These are phyloP conservation scores for Emydomyces testavorans DNA, from an alignment of 2,329 filamentous ascomycete species.

Conservation along the genomic window DNA sequence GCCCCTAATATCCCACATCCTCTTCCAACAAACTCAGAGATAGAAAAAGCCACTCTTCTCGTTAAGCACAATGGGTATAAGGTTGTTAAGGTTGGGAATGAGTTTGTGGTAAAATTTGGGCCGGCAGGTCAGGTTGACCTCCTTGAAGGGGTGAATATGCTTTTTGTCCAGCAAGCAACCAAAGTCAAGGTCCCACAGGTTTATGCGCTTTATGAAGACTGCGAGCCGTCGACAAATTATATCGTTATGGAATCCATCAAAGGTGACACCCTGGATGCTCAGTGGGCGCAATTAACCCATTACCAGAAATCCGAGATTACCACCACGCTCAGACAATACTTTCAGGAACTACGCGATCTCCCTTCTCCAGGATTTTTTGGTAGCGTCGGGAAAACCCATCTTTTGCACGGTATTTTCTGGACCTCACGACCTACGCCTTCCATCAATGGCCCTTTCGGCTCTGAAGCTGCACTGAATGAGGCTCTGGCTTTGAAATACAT, in stretches of 20 bases:
- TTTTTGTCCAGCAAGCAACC: constrained; percentile 22
- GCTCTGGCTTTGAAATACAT: constrained; percentile 22
- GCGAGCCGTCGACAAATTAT: constrained; percentile 19
- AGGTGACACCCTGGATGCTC: constrained; percentile 19
- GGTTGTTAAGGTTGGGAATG: constrained; percentile 17
- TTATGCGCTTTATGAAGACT: constrained; percentile 24
- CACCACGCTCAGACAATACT: constrained; percentile 16
- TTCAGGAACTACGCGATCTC: constrained; percentile 21
- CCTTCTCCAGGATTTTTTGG: constrained; percentile 22
- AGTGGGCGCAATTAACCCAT: constrained; percentile 18
- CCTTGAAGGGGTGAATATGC: constrained; percentile 26
- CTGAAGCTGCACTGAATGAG: constrained; percentile 22
- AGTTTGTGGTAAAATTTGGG: constrained; percentile 23
- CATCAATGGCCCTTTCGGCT: constrained; percentile 24
- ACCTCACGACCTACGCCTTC: constrained; percentile 17
- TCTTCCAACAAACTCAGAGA: constrained; percentile 19
- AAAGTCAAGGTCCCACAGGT: constrained; percentile 24
- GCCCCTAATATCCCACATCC: constrained; percentile 15
- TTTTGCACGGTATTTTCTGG: constrained; percentile 24
- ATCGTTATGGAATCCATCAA: constrained; percentile 26
- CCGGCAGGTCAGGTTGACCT: constrained; percentile 17
- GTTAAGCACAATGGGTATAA: constrained; percentile 16
- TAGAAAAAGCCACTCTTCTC: constrained; percentile 16
- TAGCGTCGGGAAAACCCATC: constrained; percentile 19
- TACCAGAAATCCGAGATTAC: constrained; percentile 20